Evolutionary conservation across 2,329 filamentous ascomycete genomes (phyloP), one percentile per base, ranked within the genome.

Genomic region (Pyricularia grisea): DNA sequence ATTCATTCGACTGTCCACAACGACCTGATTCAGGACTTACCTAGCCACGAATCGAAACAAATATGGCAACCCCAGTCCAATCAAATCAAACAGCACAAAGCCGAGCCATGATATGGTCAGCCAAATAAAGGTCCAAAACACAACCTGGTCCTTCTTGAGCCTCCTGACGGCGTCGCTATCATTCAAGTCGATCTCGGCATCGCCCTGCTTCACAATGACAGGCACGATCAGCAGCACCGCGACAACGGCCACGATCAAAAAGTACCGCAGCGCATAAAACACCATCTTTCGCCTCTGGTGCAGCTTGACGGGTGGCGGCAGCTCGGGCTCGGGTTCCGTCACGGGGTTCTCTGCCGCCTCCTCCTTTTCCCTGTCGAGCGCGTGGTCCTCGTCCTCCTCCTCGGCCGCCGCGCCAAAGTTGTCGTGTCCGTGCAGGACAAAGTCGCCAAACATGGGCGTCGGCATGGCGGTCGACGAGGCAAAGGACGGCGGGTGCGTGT

Each of bases 21-120:
- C 23, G 3, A 9, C 10, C 11, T 9, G 1, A 9, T 11, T 11
- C n/a, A 30, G 30, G 4, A 7, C 72, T 28, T 33, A 74, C 73
- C 74, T 71, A 1, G 73, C 72, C n/a, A 74, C 65, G 14, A 75
- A 72, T n/a, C 74, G 65, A 50, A 75, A 76, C 11, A 74, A 31
- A 61, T 75, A 75, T 0, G 74, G 74, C 4, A 76, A 28, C 9
- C 69, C 70, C 1, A 71, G 70, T 1, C 71, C 74, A 25, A 75
- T 3, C 3, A 70, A 36, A 25, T 72, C 74, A 4, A 68, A 73
- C 4, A 71, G 9, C 4, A 73, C 72, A 3, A 73, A 69, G 12
- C 69, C 71, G 1, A 75, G 11, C 74, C 74, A 75, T 7, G 73
- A 71, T 4, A 72, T 61, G 5, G 70, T 23, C 1, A 75, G 68